phyloP scores from a whole-genome alignment of 140 eudicot genomes.

The Erigeron philadelphicus region DNA sequence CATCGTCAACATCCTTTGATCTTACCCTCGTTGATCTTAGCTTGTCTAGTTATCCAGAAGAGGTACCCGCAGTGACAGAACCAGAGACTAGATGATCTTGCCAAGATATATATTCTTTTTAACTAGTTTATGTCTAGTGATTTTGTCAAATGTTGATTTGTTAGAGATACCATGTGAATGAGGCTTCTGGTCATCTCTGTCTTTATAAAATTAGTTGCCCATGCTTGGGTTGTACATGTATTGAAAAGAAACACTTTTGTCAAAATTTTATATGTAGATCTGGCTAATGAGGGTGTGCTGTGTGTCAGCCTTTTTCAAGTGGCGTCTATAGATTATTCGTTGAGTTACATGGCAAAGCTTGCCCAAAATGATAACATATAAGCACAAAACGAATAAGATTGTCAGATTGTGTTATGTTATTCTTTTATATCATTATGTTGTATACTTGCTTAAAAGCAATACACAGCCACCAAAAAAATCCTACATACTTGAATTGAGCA shows the following conservation, averaged over 20 bases:
- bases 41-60: constrained; percentile 48
- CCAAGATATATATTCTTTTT: constrained; percentile 12
- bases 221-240: constrained; percentile 29
- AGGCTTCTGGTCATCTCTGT: constrained; percentile 35
- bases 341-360: too few relatives aligned
- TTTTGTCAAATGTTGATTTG: constrained; percentile 23
- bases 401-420: too few relatives aligned
- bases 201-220: constrained; percentile 22
- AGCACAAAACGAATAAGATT: too few relatives aligned
- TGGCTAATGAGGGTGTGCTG: constrained; percentile 1
- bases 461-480: too few relatives aligned
- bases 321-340: too few relatives aligned
- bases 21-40: constrained; percentile 62
- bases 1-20: constrained; percentile 48
- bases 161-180: constrained; percentile 38
- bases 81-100: constrained; percentile 48
- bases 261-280: constrained; percentile 16
- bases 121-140: constrained; percentile 21
- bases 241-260: constrained; percentile 3
- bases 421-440: too few relatives aligned
- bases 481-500: too few relatives aligned
- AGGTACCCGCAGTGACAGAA: constrained; percentile 63
- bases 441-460: too few relatives aligned
- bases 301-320: not conserved
- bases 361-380: too few relatives aligned